Evolutionary conservation across 768 basidiomycete species (phyloP).

Genomic region (Phlebiopsis flavidoalba): DNA sequence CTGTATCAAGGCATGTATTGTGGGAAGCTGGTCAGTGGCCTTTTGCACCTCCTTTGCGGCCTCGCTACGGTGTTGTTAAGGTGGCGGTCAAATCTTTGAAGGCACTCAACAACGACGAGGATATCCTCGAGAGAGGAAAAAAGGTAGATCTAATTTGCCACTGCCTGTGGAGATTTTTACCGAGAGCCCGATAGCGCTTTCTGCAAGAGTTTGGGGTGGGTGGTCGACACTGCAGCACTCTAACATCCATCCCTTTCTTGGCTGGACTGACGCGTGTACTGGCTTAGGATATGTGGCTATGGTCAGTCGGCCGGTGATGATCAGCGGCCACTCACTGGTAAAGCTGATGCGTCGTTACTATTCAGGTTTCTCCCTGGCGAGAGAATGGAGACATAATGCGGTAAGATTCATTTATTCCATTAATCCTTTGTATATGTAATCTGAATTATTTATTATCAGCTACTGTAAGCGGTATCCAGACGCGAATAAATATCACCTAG

Average conservation of each 20-base stretch:
- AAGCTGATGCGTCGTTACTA: background rate
- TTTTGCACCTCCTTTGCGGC: background rate
- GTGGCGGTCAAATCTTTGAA: background rate
- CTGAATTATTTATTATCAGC: background rate
- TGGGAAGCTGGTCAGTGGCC: background rate
- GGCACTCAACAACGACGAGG: background rate
- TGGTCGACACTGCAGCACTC: background rate
- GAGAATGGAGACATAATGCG: background rate
- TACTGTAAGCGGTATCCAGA: background rate
- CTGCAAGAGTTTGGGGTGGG: background rate
- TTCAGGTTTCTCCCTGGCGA: background rate
- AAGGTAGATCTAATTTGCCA: background rate
- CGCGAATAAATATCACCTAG: background rate
- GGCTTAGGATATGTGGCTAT: background rate
- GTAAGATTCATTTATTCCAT: background rate
- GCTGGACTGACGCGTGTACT: background rate
- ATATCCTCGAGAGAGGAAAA: background rate
- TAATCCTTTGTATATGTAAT: background rate
- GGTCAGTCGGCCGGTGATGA: background rate
- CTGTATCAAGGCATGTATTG: background rate
- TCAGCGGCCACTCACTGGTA: background rate
- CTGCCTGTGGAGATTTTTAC: background rate
- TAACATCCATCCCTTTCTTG: background rate
- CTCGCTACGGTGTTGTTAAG: background rate
- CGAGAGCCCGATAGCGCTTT: background rate